These are phyloP conservation scores for Thalassiosira allenii DNA, from an alignment of 352 stramenopile species.

Conservation along the genomic window DNA sequence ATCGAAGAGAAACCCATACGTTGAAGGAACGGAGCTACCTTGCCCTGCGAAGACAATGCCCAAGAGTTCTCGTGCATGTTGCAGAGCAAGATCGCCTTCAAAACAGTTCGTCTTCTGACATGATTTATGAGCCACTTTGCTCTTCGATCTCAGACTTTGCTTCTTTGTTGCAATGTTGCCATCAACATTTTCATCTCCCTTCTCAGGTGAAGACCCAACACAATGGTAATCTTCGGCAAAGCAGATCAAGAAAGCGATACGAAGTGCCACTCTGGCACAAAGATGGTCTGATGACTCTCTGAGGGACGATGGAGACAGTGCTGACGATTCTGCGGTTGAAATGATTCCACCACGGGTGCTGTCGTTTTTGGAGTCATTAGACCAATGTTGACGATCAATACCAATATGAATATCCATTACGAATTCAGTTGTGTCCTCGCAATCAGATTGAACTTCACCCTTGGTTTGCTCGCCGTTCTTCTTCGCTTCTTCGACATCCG, in stretches of 20 bases:
- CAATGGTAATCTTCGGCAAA: constrained; percentile 71
- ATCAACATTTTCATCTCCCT: constrained; percentile 53
- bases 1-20: constrained; percentile 49
- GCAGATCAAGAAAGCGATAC: constrained; percentile 83
- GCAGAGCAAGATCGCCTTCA: constrained; percentile 66
- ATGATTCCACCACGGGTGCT: constrained; percentile 26
- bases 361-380: constrained; percentile 34
- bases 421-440: constrained; percentile 82
- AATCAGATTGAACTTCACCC: constrained; percentile 28
- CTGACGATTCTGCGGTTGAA: constrained; percentile 71
- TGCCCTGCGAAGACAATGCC: constrained; percentile 81
- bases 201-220: constrained; percentile 29
- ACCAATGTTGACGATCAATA: constrained; percentile 59
- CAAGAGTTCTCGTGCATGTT: constrained; percentile 75
- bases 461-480: constrained; percentile 20
- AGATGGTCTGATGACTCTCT: constrained; percentile 71
- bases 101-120: constrained; percentile 45
- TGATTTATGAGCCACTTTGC: constrained; percentile 40
- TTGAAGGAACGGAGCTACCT: constrained; percentile 45
- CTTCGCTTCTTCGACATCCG: constrained; percentile 23
- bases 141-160: constrained; percentile 46
- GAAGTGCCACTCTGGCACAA: constrained; percentile 64
- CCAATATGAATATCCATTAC: constrained; percentile 83
- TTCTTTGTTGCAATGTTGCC: constrained; percentile 37
- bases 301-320: constrained; percentile 57